A percentile compares a stretch with the other conserved stretches of the same genome.
These are phyloP conservation scores for Echeveria elegans DNA, from an alignment of 164 flowering plant species.

Conservation along the genomic window DNA sequence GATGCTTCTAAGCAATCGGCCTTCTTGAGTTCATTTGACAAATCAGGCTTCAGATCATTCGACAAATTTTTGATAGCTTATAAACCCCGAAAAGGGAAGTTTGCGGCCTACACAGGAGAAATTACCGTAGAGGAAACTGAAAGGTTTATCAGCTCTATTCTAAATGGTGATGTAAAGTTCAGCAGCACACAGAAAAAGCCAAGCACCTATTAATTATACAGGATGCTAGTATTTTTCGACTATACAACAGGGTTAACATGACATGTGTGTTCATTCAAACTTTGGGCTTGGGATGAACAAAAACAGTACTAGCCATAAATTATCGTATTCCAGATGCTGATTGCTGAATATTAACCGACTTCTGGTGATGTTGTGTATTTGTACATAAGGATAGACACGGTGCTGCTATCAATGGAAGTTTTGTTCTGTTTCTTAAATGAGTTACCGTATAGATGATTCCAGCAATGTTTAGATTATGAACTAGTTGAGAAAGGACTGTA, in stretches of 20 bases:
- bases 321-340: too few species aligned
- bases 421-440: too few species aligned
- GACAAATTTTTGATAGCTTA: slow-evolving; percentile 62
- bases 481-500: too few species aligned
- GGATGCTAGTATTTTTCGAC: neutral
- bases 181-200: slow-evolving; percentile 52
- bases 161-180: slow-evolving; percentile 69
- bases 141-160: slow-evolving; percentile 56
- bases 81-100: slow-evolving; percentile 75
- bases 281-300: too few species aligned
- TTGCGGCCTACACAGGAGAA: slow-evolving; percentile 37
- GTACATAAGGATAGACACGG: too few species aligned
- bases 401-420: too few species aligned
- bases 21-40: slow-evolving; percentile 64
- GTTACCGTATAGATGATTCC: too few species aligned
- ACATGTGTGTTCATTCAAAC: neutral
- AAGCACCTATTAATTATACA: slow-evolving; percentile 25
- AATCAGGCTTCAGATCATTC: slow-evolving; percentile 48
- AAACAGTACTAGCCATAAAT: too few species aligned
- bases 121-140: slow-evolving; percentile 50
- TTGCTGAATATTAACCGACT: too few species aligned
- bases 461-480: too few species aligned
- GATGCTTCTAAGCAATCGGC: slow-evolving; percentile 62
- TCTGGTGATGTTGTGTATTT: too few species aligned
- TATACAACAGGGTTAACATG: neutral